Conservation (phyloP, 345 rosid species). For the Eucalyptus decipiens region DNA sequence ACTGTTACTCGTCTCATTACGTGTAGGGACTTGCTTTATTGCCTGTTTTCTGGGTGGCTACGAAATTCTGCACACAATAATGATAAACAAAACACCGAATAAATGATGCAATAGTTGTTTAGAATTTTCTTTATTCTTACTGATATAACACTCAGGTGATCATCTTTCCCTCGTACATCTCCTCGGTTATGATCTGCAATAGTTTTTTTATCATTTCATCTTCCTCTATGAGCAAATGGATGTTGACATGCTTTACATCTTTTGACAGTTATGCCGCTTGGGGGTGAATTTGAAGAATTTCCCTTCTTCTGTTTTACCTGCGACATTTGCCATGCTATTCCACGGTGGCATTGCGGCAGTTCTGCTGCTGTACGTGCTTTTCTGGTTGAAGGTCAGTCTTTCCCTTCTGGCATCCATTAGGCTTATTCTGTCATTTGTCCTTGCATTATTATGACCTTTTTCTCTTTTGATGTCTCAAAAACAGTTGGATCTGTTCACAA, state of each 20-base stretch:
- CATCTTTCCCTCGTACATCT: not conserved
- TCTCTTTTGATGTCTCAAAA: not conserved
- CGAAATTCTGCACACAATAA: not conserved
- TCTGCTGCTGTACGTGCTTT: slow-evolving; percentile 68
- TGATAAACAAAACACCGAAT: not conserved
- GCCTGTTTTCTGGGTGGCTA: not conserved
- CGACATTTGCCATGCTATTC: slow-evolving; percentile 63
- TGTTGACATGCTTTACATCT: not conserved
- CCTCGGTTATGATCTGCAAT: not conserved
- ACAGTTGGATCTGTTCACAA: slow-evolving; percentile 93
- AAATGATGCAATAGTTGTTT: not conserved
- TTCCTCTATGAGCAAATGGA: not conserved
- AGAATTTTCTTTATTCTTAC: not conserved
- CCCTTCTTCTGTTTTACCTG: slow-evolving; percentile 57
- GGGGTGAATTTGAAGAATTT: slow-evolving; percentile 90
- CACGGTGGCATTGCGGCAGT: slow-evolving; percentile 83
- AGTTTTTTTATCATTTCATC: not conserved
- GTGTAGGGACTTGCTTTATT: not conserved
- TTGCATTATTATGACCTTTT: not conserved
- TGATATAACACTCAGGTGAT: not conserved
- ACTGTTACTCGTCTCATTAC: not conserved
- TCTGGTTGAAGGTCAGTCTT: slow-evolving; percentile 83
- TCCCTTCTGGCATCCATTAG: not conserved
- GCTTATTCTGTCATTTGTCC: not conserved
- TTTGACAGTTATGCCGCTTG: slow-evolving; percentile 43